Percentiles rank a stretch among this genome's conserved stretches.
phyloP scores from a whole-genome alignment of 768 basidiomycete genomes.

The Leccinum boreale region DNA sequence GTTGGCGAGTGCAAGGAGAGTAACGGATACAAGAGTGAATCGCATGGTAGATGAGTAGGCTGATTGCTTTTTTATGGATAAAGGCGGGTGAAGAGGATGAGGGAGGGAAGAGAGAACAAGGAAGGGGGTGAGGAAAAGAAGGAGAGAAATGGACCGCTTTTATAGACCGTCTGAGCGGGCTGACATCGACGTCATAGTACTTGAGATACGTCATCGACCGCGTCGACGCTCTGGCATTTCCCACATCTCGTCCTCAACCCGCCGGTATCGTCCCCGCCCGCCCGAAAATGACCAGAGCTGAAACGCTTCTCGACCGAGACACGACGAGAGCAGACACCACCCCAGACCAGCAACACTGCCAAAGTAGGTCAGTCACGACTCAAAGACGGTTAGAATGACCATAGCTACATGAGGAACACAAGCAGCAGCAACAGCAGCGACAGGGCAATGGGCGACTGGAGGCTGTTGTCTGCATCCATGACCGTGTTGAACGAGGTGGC shows the following conservation, averaged over 20 bases:
- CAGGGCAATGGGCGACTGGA: constrained; percentile 17
- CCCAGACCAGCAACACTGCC: constrained; percentile 46
- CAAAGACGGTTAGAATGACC: neutral
- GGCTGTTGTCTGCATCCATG: neutral
- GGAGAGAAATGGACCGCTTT: constrained; percentile 6
- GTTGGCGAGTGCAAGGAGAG: constrained; percentile 18
- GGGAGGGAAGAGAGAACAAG: constrained; percentile 1
- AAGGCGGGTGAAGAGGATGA: constrained; percentile 7
- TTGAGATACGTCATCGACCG: constrained; percentile 21
- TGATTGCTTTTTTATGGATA: constrained; percentile 17
- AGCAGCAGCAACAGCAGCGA: constrained; percentile 45
- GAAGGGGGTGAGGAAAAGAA: constrained; percentile 10
- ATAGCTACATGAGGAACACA: constrained; percentile 44
- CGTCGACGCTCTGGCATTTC: constrained; percentile 52
- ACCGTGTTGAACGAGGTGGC: neutral
- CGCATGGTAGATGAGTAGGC: constrained; percentile 24
- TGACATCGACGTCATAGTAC: constrained; percentile 9
- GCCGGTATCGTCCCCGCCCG: constrained; percentile 32
- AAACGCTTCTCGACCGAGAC: constrained; percentile 48
- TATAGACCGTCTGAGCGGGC: constrained; percentile 13
- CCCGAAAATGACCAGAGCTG: constrained; percentile 8
- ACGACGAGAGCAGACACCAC: constrained; percentile 70
- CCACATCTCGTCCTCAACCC: constrained; percentile 49
- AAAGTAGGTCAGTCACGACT: constrained; percentile 1
- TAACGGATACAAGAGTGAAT: constrained; percentile 16